These are phyloP conservation scores for Artemisia tridentata DNA, from an alignment of 129 eudicot genomes.

Conservation along the genomic window DNA sequence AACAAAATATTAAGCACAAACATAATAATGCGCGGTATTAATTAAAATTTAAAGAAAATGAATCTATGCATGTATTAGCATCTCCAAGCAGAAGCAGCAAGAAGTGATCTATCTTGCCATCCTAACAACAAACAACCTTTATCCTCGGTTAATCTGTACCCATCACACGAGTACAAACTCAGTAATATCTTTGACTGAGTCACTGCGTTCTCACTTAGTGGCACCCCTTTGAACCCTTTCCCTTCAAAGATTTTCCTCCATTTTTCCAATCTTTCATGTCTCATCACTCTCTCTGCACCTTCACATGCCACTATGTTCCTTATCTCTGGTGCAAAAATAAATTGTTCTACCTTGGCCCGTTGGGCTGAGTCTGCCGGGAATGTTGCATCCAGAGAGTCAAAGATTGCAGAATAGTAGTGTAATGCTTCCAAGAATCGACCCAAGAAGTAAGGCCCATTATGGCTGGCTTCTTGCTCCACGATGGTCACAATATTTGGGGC, in stretches of 20 bases:
- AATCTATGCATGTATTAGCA: constrained; percentile 33
- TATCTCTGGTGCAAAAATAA: constrained; percentile 70
- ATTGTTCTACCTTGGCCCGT: constrained; percentile 83
- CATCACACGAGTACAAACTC: constrained; percentile 75
- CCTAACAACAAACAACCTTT: constrained; percentile 84
- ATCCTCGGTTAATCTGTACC: constrained; percentile 77
- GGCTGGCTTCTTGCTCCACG: constrained; percentile 82
- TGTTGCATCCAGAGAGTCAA: constrained; percentile 73
- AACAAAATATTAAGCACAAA: constrained; percentile 17
- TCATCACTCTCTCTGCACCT: constrained; percentile 67
- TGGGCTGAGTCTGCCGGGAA: constrained; percentile 69
- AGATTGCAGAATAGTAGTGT: constrained; percentile 67
- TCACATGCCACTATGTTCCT: constrained; percentile 70
- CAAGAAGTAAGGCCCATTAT: constrained; percentile 76
- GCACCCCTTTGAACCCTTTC: constrained; percentile 66
- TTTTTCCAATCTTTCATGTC: constrained; percentile 80
- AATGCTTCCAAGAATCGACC: constrained; percentile 75
- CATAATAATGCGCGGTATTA: constrained; percentile 1
- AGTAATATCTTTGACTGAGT: constrained; percentile 74
- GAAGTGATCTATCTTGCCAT: constrained; percentile 81
- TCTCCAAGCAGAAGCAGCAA: constrained; percentile 93
- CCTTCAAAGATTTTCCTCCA: constrained; percentile 88
- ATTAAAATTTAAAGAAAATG: constrained; percentile 1
- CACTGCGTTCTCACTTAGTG: constrained; percentile 71
- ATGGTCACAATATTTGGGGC: constrained; percentile 72